A percentile compares a stretch with the other conserved stretches of the same genome.
Evolutionary conservation across 2,329 filamentous ascomycete genomes (phyloP).

Genomic region (Huntiella omanensis): DNA sequence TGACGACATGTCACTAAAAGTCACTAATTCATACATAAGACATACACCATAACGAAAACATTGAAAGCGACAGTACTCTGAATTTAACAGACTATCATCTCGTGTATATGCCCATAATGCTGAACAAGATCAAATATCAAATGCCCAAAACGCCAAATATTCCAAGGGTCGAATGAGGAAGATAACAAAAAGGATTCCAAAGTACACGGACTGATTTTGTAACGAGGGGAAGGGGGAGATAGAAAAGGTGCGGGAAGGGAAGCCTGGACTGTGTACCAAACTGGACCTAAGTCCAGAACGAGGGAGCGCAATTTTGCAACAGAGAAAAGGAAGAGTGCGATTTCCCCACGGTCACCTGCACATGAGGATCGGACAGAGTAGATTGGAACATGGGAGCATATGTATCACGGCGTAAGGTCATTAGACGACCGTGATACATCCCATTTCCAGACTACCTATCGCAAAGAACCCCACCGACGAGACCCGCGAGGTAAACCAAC

Average conservation of each 20-base stretch:
- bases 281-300: neutral
- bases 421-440: neutral
- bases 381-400: neutral
- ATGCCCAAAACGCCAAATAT: constrained; percentile 10
- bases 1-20: neutral
- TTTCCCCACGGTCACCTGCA: neutral
- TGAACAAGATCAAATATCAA: constrained; percentile 12
- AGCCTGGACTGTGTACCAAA: neutral
- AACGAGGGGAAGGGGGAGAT: neutral
- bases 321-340: neutral
- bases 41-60: neutral
- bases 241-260: neutral
- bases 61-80: constrained; percentile 8
- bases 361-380: neutral
- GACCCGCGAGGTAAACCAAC: neutral
- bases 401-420: neutral
- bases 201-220: constrained; percentile 1
- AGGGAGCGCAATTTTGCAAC: neutral
- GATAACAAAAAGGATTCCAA: neutral
- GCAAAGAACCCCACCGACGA: neutral
- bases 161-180: neutral
- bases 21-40: neutral
- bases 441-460: neutral
- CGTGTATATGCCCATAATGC: constrained; percentile 11
- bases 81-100: constrained; percentile 9